Percentiles rank a stretch among this genome's conserved stretches.
Conservation (phyloP, 768 basidiomycete genomes). For the Hemileccinum rubropunctum region DNA sequence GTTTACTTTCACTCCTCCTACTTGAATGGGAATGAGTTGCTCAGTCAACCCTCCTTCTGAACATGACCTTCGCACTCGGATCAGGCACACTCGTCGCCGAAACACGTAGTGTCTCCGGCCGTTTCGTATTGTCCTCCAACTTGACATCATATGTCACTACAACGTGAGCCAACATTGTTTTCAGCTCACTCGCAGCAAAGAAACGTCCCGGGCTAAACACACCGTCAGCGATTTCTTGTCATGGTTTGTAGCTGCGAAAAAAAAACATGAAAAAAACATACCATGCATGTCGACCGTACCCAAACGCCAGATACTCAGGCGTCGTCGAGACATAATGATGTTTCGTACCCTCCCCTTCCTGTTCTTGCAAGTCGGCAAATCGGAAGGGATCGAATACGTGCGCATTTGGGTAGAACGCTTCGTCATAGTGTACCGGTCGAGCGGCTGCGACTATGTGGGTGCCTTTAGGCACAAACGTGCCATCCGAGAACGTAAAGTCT, state of each 20-base stretch:
- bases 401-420: constrained; percentile 29
- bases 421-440: constrained; percentile 20
- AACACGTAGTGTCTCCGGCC: background rate
- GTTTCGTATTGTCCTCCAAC: no score
- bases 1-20: no score
- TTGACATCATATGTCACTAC: constrained; percentile 33
- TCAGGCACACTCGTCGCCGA: background rate
- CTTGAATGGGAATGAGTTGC: no score
- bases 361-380: constrained; percentile 38
- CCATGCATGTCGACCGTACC: constrained; percentile 31
- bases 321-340: constrained; percentile 37
- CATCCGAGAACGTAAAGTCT: constrained; percentile 37
- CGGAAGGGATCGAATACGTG: no score
- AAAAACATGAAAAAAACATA: constrained; percentile 6
- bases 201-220: constrained; percentile 32
- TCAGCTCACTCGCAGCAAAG: constrained; percentile 44
- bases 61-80: constrained; percentile 7
- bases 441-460: constrained; percentile 21
- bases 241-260: no score
- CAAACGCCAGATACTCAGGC: constrained; percentile 37
- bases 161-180: constrained; percentile 45
- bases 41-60: constrained; percentile 8
- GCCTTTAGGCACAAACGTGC: constrained; percentile 35
- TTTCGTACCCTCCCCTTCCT: constrained; percentile 29
- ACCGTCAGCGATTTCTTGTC: no score